Conservation (phyloP, 441 rosid genomes). For the Populus trichocarpa region DNA sequence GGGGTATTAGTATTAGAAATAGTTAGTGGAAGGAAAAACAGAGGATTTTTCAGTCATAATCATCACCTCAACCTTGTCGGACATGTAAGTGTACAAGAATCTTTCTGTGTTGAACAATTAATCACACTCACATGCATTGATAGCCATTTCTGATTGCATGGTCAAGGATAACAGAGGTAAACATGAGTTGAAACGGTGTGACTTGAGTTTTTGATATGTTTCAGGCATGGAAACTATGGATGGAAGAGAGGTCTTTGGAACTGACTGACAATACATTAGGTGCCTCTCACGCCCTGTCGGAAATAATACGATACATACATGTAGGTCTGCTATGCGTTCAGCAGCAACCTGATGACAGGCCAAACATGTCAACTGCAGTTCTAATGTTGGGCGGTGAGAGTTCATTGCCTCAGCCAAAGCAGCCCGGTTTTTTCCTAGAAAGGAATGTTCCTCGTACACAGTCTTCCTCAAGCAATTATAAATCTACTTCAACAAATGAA, state of each 20-base stretch:
- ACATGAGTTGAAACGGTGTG: neutral
- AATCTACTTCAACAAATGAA: slow-evolving; percentile 10
- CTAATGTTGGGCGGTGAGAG: slow-evolving; percentile 55
- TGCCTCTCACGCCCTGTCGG: slow-evolving; percentile 25
- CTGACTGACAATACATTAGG: slow-evolving; percentile 32
- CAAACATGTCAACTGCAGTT: slow-evolving; percentile 17
- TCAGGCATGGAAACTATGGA: slow-evolving; percentile 75
- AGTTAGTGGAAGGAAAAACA: slow-evolving; percentile 10
- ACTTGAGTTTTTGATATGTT: neutral
- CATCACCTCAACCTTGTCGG: slow-evolving; percentile 18
- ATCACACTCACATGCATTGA: too few relatives aligned
- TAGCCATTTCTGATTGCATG: too few relatives aligned
- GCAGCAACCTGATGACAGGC: too few relatives aligned
- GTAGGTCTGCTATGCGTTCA: slow-evolving; percentile 30
- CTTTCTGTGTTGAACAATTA: neutral
- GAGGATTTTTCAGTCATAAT: slow-evolving; percentile 11
- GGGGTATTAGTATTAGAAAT: neutral
- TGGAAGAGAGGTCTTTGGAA: slow-evolving; percentile 43
- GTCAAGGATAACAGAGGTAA: too few relatives aligned
- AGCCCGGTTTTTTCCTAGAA: slow-evolving; percentile 61
- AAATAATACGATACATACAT: slow-evolving; percentile 55
- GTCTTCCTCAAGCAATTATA: neutral
- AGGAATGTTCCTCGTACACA: slow-evolving; percentile 16
- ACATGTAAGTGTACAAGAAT: slow-evolving; percentile 36
- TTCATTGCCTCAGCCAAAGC: slow-evolving; percentile 45